A percentile compares a stretch with the other conserved stretches of the same genome.
These are phyloP conservation scores for Podaxis sp. DNA, from an alignment of 768 basidiomycete species.

Conservation along the genomic window DNA sequence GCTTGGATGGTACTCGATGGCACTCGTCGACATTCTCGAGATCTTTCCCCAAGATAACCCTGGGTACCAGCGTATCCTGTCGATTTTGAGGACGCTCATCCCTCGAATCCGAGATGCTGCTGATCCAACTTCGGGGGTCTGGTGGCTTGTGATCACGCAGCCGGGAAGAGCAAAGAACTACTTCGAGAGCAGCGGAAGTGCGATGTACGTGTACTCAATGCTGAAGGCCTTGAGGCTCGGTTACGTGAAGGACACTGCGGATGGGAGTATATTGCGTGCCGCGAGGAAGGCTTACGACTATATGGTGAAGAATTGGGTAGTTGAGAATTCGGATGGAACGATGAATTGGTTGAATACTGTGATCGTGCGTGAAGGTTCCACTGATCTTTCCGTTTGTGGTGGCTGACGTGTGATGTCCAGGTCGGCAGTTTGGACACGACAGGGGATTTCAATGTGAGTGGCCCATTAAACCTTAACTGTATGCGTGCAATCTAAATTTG, in stretches of 20 bases:
- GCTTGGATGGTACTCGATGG: constrained; percentile 49
- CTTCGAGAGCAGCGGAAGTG: constrained; percentile 46
- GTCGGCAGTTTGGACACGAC: constrained; percentile 40
- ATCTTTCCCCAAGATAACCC: constrained; percentile 32
- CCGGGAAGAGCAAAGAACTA: constrained; percentile 45
- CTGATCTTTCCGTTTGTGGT: background rate
- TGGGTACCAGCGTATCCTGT: constrained; percentile 30
- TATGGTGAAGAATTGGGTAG: constrained; percentile 39
- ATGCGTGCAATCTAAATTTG: background rate
- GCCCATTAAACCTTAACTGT: background rate
- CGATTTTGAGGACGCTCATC: constrained; percentile 32
- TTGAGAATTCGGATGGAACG: constrained; percentile 41
- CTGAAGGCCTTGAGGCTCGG: constrained; percentile 45
- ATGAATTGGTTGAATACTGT: constrained; percentile 48
- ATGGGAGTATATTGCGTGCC: constrained; percentile 37
- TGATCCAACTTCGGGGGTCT: constrained; percentile 38
- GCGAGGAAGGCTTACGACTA: constrained; percentile 43
- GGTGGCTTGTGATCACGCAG: constrained; percentile 54
- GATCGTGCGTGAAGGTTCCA: constrained; percentile 28
- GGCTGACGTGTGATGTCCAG: constrained; percentile 21
- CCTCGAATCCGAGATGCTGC: constrained; percentile 39
- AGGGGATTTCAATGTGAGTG: constrained; percentile 38
- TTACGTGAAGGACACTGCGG: constrained; percentile 32
- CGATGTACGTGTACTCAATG: constrained; percentile 48
- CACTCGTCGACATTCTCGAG: constrained; percentile 45